phyloP scores from a whole-genome alignment of 768 basidiomycete species.

The Boletus vinaceobasis region DNA sequence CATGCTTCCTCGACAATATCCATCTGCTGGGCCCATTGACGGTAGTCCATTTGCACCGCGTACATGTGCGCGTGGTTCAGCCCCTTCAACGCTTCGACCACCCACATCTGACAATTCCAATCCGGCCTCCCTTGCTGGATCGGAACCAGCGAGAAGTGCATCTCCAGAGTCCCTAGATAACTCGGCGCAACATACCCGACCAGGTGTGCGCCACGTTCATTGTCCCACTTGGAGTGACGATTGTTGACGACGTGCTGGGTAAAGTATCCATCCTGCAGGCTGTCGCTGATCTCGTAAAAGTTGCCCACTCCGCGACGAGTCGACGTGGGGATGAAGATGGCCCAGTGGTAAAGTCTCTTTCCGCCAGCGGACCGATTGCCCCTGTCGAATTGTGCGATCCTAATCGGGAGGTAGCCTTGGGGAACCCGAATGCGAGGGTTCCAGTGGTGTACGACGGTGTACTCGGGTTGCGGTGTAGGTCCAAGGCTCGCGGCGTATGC shows the following conservation, averaged over 20 bases:
- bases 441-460: constrained; percentile 4
- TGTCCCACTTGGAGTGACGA: constrained; percentile 14
- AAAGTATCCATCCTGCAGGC: constrained; percentile 9
- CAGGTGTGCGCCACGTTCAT: constrained; percentile 12
- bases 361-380: constrained; percentile 1
- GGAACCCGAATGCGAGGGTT: constrained; percentile 8
- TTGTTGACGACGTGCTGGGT: constrained; percentile 13
- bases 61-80: constrained; percentile 12
- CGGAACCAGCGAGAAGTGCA: constrained; percentile 9
- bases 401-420: constrained; percentile 11
- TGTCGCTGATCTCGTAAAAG: constrained; percentile 16
- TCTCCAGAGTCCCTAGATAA: constrained; percentile 3
- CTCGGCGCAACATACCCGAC: constrained; percentile 9
- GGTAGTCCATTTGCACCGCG: constrained; percentile 15
- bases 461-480: neutral
- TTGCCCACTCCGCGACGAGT: constrained; percentile 16
- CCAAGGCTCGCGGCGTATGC: constrained; percentile 8
- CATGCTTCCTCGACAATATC: constrained; percentile 13
- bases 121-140: constrained; percentile 3
- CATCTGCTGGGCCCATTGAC: constrained; percentile 14
- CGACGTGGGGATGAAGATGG: constrained; percentile 23
- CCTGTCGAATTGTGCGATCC: constrained; percentile 13
- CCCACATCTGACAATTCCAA: constrained; percentile 21
- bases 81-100: constrained; percentile 16
- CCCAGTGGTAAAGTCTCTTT: constrained; percentile 9